Percentiles rank a stretch among this genome's conserved stretches.
Conservation (phyloP, 2,329 filamentous ascomycete genomes). For the Plectosphaerella sp. region DNA sequence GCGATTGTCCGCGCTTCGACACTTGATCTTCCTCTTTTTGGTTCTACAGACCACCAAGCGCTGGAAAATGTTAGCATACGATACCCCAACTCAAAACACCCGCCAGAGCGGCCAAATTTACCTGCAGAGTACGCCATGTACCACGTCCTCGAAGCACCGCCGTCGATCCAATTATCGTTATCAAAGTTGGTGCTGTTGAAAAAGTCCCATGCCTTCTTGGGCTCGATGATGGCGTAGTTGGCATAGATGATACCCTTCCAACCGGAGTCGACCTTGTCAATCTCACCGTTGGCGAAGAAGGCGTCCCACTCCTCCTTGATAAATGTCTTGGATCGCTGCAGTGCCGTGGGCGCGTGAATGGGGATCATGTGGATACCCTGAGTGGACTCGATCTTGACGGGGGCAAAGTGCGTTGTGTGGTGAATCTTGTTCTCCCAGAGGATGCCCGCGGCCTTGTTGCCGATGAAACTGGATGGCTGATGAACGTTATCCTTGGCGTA, state of each 20-base stretch:
- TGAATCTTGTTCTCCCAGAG: slow-evolving; percentile 85
- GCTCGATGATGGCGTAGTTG: slow-evolving; percentile 74
- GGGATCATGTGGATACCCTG: slow-evolving; percentile 71
- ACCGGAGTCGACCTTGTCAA: slow-evolving; percentile 61
- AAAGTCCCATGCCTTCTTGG: slow-evolving; percentile 65
- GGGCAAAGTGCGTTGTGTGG: slow-evolving; percentile 73
- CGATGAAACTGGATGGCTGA: slow-evolving; percentile 63
- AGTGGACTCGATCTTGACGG: slow-evolving; percentile 55
- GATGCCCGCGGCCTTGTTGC: slow-evolving; percentile 45
- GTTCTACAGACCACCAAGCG: neutral
- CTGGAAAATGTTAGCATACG: neutral
- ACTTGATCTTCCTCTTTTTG: too few relatives aligned
- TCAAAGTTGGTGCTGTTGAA: slow-evolving; percentile 62
- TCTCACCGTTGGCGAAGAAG: slow-evolving; percentile 66
- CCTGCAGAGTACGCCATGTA: slow-evolving; percentile 75
- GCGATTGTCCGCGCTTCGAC: too few relatives aligned
- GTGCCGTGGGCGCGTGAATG: slow-evolving; percentile 55
- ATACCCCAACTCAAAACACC: too few relatives aligned
- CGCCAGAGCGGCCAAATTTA: slow-evolving; percentile 34
- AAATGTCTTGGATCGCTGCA: slow-evolving; percentile 58
- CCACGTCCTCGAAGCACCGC: slow-evolving; percentile 79
- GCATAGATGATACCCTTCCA: slow-evolving; percentile 84
- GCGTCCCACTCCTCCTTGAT: slow-evolving; percentile 71
- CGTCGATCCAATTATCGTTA: slow-evolving; percentile 66
- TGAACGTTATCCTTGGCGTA: slow-evolving; percentile 57